Evolutionary conservation across 192 early-diverging fungal genomes (phyloP).

Genomic region (Coemansia sp.): DNA sequence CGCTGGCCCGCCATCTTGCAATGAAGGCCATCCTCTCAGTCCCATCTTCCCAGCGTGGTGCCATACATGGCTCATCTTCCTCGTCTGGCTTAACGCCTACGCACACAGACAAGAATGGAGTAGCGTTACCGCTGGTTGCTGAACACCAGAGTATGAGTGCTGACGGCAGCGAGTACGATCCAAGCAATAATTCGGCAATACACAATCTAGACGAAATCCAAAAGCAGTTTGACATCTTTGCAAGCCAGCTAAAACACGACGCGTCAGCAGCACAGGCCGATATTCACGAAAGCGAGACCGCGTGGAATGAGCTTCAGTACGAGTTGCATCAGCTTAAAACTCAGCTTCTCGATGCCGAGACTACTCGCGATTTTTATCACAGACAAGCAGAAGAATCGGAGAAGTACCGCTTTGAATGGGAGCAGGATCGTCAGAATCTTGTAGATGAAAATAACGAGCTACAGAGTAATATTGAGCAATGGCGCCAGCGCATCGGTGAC

Average conservation of each 20-base stretch:
- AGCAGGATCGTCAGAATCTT: constrained; percentile 41
- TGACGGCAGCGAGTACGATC: not conserved
- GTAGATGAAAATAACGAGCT: constrained; percentile 31
- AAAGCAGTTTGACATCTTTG: constrained; percentile 41
- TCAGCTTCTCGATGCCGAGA: constrained; percentile 26
- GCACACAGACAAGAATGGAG: not conserved
- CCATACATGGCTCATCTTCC: not conserved
- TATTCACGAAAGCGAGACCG: constrained; percentile 35
- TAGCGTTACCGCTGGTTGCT: not conserved
- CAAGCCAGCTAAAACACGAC: constrained; percentile 33
- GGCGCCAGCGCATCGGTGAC: constrained; percentile 45
- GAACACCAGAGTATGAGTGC: constrained; percentile 7
- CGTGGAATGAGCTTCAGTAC: constrained; percentile 33
- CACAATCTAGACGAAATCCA: constrained; percentile 29
- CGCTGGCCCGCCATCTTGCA: constrained; percentile 43
- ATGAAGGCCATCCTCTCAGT: constrained; percentile 35
- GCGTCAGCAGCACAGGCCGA: constrained; percentile 37
- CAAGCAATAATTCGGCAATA: constrained; percentile 14
- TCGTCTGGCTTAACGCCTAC: constrained; percentile 12
- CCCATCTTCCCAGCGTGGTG: constrained; percentile 15
- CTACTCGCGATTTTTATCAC: constrained; percentile 24
- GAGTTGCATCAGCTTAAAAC: constrained; percentile 23
- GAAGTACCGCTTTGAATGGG: constrained; percentile 36
- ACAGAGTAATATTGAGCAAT: constrained; percentile 24
- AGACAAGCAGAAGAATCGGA: constrained; percentile 21